phyloP scores from a whole-genome alignment of 768 basidiomycete species.

The Naganishia antarctica region DNA sequence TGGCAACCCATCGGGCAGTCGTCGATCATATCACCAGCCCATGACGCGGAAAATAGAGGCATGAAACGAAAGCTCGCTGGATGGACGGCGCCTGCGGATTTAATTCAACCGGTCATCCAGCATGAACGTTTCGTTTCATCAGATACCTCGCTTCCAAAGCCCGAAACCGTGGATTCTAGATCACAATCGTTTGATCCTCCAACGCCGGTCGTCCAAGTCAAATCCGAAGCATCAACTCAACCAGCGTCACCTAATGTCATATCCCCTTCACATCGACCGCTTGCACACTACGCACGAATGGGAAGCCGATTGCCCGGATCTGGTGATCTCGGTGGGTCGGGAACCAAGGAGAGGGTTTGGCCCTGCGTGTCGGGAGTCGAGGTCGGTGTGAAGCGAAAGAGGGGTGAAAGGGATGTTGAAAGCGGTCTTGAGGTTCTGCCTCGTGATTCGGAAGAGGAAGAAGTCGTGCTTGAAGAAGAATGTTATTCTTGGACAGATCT shows the following conservation, averaged over 20 bases:
- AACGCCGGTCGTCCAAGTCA: background rate
- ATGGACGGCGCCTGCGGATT: slow-evolving; percentile 8
- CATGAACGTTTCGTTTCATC: no score
- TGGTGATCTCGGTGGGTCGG: slow-evolving; percentile 3
- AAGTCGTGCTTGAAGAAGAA: slow-evolving; percentile 33
- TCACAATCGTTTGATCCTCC: background rate
- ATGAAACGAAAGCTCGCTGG: slow-evolving; percentile 7
- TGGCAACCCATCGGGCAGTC: no score
- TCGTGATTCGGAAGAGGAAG: slow-evolving; percentile 26
- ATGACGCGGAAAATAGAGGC: slow-evolving; percentile 3
- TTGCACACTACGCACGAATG: background rate
- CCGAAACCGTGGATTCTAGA: no score
- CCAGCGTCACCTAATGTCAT: no score
- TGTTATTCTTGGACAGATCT: slow-evolving; percentile 45
- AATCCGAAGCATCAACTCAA: background rate
- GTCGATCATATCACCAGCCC: no score
- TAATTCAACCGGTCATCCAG: no score
- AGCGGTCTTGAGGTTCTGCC: no score
- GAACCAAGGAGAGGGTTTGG: background rate
- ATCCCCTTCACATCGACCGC: background rate
- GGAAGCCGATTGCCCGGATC: slow-evolving; percentile 15
- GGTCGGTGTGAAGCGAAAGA: background rate
- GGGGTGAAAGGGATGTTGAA: background rate
- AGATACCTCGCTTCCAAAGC: no score
- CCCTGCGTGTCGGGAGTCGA: background rate